phyloP scores from a whole-genome alignment of 208 protist species.

The Trypanosoma cruzi region DNA sequence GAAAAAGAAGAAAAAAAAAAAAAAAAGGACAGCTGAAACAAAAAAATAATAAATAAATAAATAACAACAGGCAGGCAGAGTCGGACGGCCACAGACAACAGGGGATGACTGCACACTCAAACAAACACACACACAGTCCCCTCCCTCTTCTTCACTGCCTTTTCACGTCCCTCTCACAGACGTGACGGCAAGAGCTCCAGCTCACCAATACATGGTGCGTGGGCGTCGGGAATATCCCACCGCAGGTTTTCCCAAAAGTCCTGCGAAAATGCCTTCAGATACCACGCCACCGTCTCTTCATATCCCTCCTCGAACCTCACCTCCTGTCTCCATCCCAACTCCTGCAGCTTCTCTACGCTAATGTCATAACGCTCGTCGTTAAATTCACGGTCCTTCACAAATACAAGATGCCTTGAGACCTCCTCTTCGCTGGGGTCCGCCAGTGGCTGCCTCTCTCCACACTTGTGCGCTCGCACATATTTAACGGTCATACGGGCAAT shows the following conservation, averaged over 20 bases:
- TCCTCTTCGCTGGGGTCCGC: constrained; percentile 28
- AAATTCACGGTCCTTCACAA: constrained; percentile 73
- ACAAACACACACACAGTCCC: too few species aligned
- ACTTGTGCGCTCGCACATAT: constrained; percentile 18
- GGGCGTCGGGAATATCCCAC: constrained; percentile 17
- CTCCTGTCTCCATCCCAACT: constrained; percentile 72
- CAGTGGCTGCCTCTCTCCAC: constrained; percentile 1
- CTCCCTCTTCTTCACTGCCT: too few species aligned
- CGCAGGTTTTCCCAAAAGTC: constrained; percentile 38
- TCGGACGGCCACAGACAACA: too few species aligned
- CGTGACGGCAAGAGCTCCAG: not conserved
- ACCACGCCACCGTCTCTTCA: constrained; percentile 58
- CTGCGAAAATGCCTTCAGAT: constrained; percentile 31
- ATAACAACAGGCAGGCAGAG: too few species aligned
- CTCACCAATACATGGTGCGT: not conserved
- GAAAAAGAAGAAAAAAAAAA: too few species aligned
- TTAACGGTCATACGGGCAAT: constrained; percentile 41
- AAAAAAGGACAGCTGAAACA: too few species aligned
- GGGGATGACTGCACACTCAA: too few species aligned
- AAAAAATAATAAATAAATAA: too few species aligned
- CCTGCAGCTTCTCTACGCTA: constrained; percentile 47
- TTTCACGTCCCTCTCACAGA: too few species aligned
- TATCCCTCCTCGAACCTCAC: constrained; percentile 64
- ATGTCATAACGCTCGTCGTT: constrained; percentile 92
- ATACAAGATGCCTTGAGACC: constrained; percentile 25